Evolutionary conservation across 495 filamentous ascomycete genomes (phyloP), one percentile per base, ranked within the genome.

Genomic region (Talaromyces nanjingensis): DNA sequence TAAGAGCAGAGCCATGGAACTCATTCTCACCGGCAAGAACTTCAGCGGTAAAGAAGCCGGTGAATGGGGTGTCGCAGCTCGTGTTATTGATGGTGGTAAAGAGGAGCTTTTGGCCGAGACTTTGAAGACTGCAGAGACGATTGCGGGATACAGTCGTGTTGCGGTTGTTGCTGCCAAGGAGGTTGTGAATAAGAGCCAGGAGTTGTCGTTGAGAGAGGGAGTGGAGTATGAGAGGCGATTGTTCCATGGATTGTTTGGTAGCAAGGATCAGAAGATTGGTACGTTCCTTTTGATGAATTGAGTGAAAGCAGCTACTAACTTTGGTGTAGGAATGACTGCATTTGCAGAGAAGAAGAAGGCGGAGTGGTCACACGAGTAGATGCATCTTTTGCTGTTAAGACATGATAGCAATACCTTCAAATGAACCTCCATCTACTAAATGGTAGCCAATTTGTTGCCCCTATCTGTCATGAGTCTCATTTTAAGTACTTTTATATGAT

Each of bases 101-200:
- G 89, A 96, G 65, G 86, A 88, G 74, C 81, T 96, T 71, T 81
- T 98, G 68, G 87, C 90, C 70, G 89, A 82, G 39, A 83, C 91
- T 2, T 66, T 96, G 49, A 83, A 85, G 70, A 94, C 91, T 22
- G 94, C 94, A 16, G 91, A 89, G 84, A 90, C 82, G 59, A 97
- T 98, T 77, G 91, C 96, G 0, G 79, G 87, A 0, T 89, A 91
- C 72, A 89, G 87, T 33, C 83, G 78, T 67, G 86, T 98, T 39
- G 89, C 92, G 0, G 87, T 96, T 25, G 85, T 89, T 80, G 94
- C 91, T n/a, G 90, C 86, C 7, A 98, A 98, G 84, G 94, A 98
- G 83, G 96, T 92, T 18, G 92, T 98, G 27, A 97, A 97, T 69
- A 96, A 97, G 86, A 93, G 91, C 69, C 91, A 96, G 80, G 93